These are phyloP conservation scores for Hymenoscyphus infarciens DNA, from an alignment of 2,329 filamentous ascomycete species.

Conservation along the genomic window DNA sequence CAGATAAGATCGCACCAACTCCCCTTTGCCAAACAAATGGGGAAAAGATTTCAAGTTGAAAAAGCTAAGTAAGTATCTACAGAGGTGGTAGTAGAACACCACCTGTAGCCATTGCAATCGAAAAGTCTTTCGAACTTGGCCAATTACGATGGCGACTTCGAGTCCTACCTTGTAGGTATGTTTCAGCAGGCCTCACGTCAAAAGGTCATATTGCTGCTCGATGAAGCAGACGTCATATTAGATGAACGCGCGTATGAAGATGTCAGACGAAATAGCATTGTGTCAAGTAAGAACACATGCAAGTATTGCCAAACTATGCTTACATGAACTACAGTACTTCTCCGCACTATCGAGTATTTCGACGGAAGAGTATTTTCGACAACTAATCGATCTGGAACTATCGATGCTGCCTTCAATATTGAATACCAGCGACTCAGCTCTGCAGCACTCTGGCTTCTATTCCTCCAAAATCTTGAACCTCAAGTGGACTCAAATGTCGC, in stretches of 20 bases:
- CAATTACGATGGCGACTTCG: not conserved
- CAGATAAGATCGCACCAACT: too few species aligned
- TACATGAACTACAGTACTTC: conserved; percentile 30
- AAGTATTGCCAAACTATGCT: too few species aligned
- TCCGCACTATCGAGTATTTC: conserved; percentile 37
- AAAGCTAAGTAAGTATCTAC: not conserved
- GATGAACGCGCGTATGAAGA: conserved; percentile 8
- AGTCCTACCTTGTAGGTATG: not conserved
- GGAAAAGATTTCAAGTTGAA: too few species aligned
- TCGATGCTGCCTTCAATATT: conserved; percentile 31
- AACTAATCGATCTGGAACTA: conserved; percentile 30
- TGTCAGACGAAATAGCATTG: conserved; percentile 9
- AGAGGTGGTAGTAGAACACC: not conserved
- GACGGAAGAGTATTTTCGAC: conserved; percentile 39
- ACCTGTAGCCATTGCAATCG: not conserved
- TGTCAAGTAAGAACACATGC: conserved; percentile 6
- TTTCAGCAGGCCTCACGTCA: not conserved
- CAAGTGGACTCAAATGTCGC: too few species aligned
- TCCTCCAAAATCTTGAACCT: not conserved
- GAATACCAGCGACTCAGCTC: not conserved
- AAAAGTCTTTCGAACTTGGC: not conserved
- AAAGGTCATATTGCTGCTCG: conserved; percentile 7
- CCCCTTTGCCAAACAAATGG: too few species aligned
- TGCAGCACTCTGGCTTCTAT: not conserved
- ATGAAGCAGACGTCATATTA: conserved; percentile 15